These are phyloP conservation scores for Hanseniaspora guilliermondii DNA, from an alignment of 805 yeast genomes.

Conservation along the genomic window DNA sequence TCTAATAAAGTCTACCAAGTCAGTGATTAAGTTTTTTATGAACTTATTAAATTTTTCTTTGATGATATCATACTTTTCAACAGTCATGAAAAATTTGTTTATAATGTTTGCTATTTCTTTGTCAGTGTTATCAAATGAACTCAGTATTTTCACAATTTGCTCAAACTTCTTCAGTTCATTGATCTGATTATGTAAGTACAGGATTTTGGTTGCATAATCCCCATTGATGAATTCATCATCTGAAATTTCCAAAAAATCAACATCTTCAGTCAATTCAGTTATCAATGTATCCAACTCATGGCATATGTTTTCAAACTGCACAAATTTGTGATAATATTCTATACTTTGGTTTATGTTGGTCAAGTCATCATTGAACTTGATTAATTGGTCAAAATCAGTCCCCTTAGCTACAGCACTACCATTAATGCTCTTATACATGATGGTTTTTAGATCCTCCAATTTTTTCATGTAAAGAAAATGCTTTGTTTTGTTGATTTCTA, in stretches of 20 bases:
- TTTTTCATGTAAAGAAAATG: not conserved
- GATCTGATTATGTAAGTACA: not conserved
- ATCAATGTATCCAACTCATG: not conserved
- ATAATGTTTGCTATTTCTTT: not conserved
- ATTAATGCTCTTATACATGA: not conserved
- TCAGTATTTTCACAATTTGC: not conserved
- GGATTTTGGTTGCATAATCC: not conserved
- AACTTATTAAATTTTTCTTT: slow-evolving; percentile 46
- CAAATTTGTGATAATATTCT: slow-evolving; percentile 3
- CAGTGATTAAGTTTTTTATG: slow-evolving; percentile 51
- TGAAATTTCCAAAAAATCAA: not conserved
- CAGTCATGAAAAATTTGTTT: not conserved
- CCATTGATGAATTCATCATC: not conserved
- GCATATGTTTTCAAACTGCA: slow-evolving; percentile 3
- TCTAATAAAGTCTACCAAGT: slow-evolving; percentile 59
- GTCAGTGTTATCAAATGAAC: not conserved
- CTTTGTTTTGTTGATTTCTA: not conserved
- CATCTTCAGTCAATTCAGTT: not conserved
- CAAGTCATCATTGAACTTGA: slow-evolving; percentile 6
- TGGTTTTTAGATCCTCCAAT: not conserved
- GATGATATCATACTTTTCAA: not conserved
- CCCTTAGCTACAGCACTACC: not conserved
- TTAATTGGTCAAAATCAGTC: not conserved
- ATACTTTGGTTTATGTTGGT: slow-evolving; percentile 6
- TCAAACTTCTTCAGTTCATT: slow-evolving; percentile 6